Evolutionary conservation across 306 rosid species (phyloP), one percentile per base, ranked within the genome.

Genomic region (Myrica gale): DNA sequence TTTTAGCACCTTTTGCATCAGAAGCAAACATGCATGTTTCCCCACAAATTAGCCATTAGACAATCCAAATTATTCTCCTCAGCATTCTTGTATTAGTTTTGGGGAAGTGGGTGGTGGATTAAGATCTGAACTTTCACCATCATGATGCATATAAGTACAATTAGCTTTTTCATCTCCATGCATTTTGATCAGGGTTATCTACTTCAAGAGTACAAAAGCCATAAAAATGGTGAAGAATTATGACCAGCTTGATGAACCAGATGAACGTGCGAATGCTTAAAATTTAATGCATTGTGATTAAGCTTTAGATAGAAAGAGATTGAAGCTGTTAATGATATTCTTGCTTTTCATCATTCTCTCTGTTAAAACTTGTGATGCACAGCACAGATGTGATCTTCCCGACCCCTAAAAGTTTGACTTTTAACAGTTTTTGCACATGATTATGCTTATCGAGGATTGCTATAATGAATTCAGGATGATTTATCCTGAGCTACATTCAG

Each of bases 191-290:
- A 81, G 58, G 53, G 56, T 15, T 21, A 63, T 61, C 69, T 61
- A 70, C 74, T 39, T 12, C 43, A 53, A 60, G 51, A 47, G 70
- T n/a, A 45, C 55, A 71, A 50, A 71, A 19, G 66, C 61, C 77
- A 65, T 26, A 60, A 41, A 37, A 71, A 79, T 65, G 83, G 60
- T 47, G 68, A 67, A 39, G 62, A 75, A 79, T 83, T 71, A 83
- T 79, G 83, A 75, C 55, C 11, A 11, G 45, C 63, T 82, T 63
- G 71, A 61, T 78, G 77, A 70, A 63, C 50, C 26, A 16, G 42
- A 48, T 55, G 74, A 75, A 62, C 71, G 80, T 83, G 79, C 76
- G 79, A 52, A 84, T 82, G 86, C 84, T 76, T 70, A 70, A 55
- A 78, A 71, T 57, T 21, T 81, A 85, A 79, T 73, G 12, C 78